phyloP scores from a whole-genome alignment of 2,329 filamentous ascomycete genomes.

The Colletotrichum musae region DNA sequence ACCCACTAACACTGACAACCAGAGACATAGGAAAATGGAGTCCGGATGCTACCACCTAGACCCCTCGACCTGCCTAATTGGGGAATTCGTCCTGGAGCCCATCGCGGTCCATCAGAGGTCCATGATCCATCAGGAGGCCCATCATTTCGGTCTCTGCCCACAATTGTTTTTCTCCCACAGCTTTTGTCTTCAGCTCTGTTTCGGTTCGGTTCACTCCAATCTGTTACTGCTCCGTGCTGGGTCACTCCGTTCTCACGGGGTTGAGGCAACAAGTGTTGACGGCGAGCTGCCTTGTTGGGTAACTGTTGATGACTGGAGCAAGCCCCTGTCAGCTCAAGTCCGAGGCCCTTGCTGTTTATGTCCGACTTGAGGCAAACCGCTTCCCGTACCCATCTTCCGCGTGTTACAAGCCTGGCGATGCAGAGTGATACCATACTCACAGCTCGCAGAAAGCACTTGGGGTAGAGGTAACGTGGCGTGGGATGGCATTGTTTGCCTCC shows the following conservation, averaged over 20 bases:
- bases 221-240: conserved; percentile 14
- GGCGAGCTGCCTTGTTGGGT: neutral
- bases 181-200: conserved; percentile 12
- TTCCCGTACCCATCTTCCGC: no score
- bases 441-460: neutral
- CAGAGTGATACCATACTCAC: no score
- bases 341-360: no score
- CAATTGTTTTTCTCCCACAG: neutral
- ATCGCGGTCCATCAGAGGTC: conserved; percentile 30
- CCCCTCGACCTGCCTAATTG: conserved; percentile 40
- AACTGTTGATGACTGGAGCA: no score
- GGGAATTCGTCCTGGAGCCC: conserved; percentile 37
- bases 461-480: neutral
- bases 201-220: conserved; percentile 1
- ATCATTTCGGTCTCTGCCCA: conserved; percentile 29
- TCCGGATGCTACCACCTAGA: conserved; percentile 2
- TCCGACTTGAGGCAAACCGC: no score
- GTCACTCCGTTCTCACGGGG: neutral
- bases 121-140: conserved; percentile 29
- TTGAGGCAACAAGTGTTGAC: neutral
- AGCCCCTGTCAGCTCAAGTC: no score
- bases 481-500: conserved; percentile 15
- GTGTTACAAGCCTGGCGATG: no score
- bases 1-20: no score
- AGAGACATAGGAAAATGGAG: no score